These are phyloP conservation scores for Saitozyma sp. DNA, from an alignment of 768 basidiomycete genomes.

Conservation along the genomic window DNA sequence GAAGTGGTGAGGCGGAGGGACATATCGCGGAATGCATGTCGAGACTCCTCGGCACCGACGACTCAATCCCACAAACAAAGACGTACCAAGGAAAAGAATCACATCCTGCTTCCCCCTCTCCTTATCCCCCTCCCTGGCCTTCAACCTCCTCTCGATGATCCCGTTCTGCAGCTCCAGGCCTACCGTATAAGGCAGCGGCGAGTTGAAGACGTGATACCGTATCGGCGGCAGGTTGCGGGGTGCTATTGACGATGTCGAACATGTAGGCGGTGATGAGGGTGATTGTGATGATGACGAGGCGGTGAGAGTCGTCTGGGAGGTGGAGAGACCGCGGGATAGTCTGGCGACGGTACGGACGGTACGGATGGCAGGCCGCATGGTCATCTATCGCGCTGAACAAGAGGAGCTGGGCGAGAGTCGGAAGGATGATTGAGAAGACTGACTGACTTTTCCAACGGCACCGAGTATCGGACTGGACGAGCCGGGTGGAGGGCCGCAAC, in stretches of 20 bases:
- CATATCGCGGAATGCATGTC: no score
- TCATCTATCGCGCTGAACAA: no score
- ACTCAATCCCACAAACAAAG: not conserved
- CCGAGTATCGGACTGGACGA: no score
- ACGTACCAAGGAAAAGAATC: conserved; percentile 49
- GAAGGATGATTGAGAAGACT: no score
- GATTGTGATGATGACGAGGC: not conserved
- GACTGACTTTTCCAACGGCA: no score
- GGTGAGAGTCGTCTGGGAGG: no score
- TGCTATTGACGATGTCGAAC: not conserved
- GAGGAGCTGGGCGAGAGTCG: no score
- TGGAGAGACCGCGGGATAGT: not conserved
- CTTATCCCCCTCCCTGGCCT: conserved; percentile 16
- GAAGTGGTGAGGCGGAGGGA: no score
- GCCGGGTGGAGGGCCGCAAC: no score
- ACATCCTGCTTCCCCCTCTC: conserved; percentile 38
- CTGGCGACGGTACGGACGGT: no score
- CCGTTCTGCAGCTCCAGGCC: conserved; percentile 53
- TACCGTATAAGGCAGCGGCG: conserved; percentile 71
- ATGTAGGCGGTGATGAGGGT: not conserved
- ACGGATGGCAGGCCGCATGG: no score
- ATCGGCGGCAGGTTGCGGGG: conserved; percentile 23
- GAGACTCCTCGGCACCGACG: not conserved
- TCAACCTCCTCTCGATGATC: conserved; percentile 40
- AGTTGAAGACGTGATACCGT: conserved; percentile 69